phyloP scores from a whole-genome alignment of 805 yeast species.

The Metschnikowia matae region DNA sequence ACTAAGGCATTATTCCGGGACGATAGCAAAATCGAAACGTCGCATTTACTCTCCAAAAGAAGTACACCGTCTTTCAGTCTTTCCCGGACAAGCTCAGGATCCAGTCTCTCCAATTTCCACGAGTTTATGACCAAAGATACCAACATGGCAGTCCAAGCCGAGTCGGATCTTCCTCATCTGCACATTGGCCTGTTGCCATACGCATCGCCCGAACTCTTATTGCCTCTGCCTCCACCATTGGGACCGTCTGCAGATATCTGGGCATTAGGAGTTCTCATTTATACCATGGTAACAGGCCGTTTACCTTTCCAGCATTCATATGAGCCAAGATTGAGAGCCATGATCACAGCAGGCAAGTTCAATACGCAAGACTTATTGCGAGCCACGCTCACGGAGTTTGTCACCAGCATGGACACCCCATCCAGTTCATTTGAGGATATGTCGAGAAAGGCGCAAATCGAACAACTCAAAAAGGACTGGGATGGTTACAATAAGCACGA shows the following conservation, averaged over 20 bases:
- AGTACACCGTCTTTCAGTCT: slow-evolving; percentile 26
- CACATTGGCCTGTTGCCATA: slow-evolving; percentile 89
- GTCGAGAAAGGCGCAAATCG: slow-evolving; percentile 9
- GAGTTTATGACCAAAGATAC: slow-evolving; percentile 14
- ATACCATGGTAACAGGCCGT: slow-evolving; percentile 67
- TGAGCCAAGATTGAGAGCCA: slow-evolving; percentile 71
- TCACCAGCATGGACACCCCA: slow-evolving; percentile 16
- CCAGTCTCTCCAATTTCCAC: slow-evolving; percentile 12
- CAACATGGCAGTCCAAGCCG: slow-evolving; percentile 20
- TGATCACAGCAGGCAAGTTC: slow-evolving; percentile 65
- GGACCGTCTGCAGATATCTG: slow-evolving; percentile 79
- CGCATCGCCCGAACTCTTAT: slow-evolving; percentile 82
- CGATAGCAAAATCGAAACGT: slow-evolving; percentile 32
- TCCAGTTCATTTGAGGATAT: slow-evolving; percentile 15
- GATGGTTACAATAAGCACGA: slow-evolving; percentile 17
- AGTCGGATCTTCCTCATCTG: slow-evolving; percentile 51
- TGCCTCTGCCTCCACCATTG: slow-evolving; percentile 55
- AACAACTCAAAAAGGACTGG: slow-evolving; percentile 17
- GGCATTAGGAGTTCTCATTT: slow-evolving; percentile 83
- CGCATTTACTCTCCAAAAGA: slow-evolving; percentile 22
- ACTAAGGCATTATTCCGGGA: slow-evolving; percentile 24
- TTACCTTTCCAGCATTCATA: slow-evolving; percentile 83
- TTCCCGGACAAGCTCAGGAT: slow-evolving; percentile 9
- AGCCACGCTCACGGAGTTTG: slow-evolving; percentile 35
- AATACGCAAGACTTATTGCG: slow-evolving; percentile 43